Evolutionary conservation across 106 monocot species (phyloP).

Genomic region (Platanthera zijinensis): DNA sequence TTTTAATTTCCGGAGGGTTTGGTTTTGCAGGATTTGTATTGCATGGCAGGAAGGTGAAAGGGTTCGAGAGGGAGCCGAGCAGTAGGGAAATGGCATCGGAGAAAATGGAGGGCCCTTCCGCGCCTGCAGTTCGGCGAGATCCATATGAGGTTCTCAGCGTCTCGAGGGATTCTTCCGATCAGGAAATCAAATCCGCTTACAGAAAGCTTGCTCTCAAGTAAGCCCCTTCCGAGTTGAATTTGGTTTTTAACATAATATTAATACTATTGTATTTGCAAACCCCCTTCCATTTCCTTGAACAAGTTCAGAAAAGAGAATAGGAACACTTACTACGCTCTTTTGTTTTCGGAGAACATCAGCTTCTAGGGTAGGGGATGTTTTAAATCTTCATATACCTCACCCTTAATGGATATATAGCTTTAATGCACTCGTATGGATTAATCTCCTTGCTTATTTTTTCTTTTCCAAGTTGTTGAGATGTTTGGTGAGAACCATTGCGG

Average conservation of each 20-base stretch:
- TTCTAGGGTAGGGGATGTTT: neutral
- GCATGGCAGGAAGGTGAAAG: neutral
- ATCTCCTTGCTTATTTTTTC: neutral
- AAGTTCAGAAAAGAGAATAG: neutral
- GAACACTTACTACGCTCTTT: neutral
- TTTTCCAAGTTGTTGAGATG: neutral
- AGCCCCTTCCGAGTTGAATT: neutral
- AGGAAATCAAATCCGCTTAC: constrained; percentile 77
- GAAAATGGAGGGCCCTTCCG: constrained; percentile 53
- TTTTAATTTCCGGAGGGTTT: neutral
- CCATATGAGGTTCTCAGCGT: constrained; percentile 72
- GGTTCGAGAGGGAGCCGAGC: neutral
- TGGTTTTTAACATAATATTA: neutral
- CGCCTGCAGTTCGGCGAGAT: constrained; percentile 48
- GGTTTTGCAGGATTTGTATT: neutral
- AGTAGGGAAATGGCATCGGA: constrained; percentile 27
- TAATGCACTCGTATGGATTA: neutral
- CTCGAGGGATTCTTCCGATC: constrained; percentile 60
- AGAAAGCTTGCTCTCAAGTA: constrained; percentile 81
- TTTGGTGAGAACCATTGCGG: neutral
- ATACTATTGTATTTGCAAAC: neutral
- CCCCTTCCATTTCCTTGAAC: neutral
- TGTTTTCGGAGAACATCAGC: neutral
- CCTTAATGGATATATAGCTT: neutral
- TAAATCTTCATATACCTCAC: neutral